Evolutionary conservation across 2,329 filamentous ascomycete species (phyloP), one percentile per base, ranked within the genome.

Genomic region (Paracamarosporium sp.): DNA sequence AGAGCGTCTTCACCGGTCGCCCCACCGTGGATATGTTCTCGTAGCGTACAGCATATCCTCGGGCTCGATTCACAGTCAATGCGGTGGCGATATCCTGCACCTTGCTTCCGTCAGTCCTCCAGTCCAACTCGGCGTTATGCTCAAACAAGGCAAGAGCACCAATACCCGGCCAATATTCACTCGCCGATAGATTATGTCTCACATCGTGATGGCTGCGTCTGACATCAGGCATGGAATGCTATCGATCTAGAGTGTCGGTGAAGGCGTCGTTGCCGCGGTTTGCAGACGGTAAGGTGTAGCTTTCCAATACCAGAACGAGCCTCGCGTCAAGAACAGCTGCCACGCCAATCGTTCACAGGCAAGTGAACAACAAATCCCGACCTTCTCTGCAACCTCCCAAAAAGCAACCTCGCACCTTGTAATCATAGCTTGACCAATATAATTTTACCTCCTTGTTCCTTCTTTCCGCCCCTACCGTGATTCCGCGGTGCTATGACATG

Each of bases 1-100:
- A 66, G 64, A 71, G 64, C 62, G 64, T 57, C 59, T 54, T 70
- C 61, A 75, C 75, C 74, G 73, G 73, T 74, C 66, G 71, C 64
- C 64, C 69, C 70, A 63, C 65, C 56, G 66, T 52, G 58, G 53
- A 67, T 59, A 64, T 61, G 59, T 62, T 67, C 60, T 55, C 60
- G 53, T 56, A 66, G 60, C 62, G 65, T 55, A 59, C 57, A 59
- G 57, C 62, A 64, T 63, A 57, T 56, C 60, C 24, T 63, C 61
- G 57, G 61, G 61, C 47, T 53, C 53, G 52, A 56, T 56, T 60
- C 58, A 64, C 60, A 59, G 56, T 55, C 61, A 56, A 56, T 65
- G 56, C 56, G 58, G 68, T 71, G 69, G 67, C 67, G 62, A 68
- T 64, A 55, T 58, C 41, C 47, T 59, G 57, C 57, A 59, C 33